Evolutionary conservation across 179 eudicot species (phyloP), one percentile per base, ranked within the genome.

Genomic region (Vitellaria paradoxa): DNA sequence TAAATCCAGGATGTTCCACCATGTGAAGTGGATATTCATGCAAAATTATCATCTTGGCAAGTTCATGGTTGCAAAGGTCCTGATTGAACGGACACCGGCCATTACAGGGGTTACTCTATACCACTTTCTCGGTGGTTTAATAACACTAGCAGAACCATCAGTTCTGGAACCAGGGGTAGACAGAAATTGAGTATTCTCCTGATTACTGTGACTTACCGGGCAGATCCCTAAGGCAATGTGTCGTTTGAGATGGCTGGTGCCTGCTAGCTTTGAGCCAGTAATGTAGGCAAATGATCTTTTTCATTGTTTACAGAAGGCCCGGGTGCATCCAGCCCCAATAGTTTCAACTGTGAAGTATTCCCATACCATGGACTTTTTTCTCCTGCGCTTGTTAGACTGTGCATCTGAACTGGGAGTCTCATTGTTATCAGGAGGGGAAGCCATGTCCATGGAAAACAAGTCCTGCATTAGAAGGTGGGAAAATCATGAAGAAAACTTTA

Each of bases 181-280:
- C 17, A 83, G 82, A 53, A 55, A 65, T 65, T 81, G 85, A 68
- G 75, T 83, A 6, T 84, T 86, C 73, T 79, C 86, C 82, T 79
- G 83, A 65, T 83, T 84, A 64, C 8, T 59, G 17, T 85, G 90
- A 65, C 65, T 79, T 55, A 77, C 89, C 47, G 90, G 89, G 82
- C 99, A 95, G 73, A 84, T 91, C 50, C 95, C 98, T 63, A 79
- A 72, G 49, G 78, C 66, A 80, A 95, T 87, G 85, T 95, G 99
- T 76, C 98, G 85, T 78, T 87, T 95, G 72, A 95, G 91, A 82
- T 95, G 99, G 86, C 99, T 95, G 40, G 99, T 95, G 14, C 99
- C 99, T 17, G 97, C 86, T 67, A 84, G 75, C 77, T 91, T 95
- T 68, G 91, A 74, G 15, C 95, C 98, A 21, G 78, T 81, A 62